Evolutionary conservation across 306 rosid genomes (phyloP).

Genomic region (Amphicarpaea edgeworthii): DNA sequence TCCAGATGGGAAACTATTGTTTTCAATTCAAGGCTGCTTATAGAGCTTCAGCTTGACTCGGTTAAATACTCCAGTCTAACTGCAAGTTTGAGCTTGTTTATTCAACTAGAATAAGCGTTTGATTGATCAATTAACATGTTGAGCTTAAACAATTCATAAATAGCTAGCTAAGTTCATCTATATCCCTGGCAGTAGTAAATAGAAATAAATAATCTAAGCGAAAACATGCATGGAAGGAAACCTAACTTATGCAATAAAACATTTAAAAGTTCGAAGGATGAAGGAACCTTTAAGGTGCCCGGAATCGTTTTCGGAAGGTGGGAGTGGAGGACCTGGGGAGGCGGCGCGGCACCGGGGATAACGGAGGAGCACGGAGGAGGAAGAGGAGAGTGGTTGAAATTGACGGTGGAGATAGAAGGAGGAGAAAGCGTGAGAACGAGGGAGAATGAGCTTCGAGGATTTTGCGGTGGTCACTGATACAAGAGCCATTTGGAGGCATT

Average conservation of each 20-base stretch:
- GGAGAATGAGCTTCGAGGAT: conserved; percentile 2
- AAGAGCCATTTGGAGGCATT: conserved; percentile 52
- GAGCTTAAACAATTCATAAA: background rate
- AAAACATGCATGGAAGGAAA: background rate
- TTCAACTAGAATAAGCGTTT: background rate
- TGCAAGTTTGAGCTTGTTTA: background rate
- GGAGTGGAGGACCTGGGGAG: conserved; percentile 59
- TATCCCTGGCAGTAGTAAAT: background rate
- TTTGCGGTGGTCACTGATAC: conserved; percentile 32
- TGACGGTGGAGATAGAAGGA: conserved; percentile 45
- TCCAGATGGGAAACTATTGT: too few species aligned
- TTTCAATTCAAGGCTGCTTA: background rate
- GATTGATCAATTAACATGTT: background rate
- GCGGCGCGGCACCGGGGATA: conserved; percentile 58
- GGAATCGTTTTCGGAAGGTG: conserved; percentile 46
- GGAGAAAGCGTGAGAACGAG: conserved; percentile 32
- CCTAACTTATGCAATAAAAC: background rate
- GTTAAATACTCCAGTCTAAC: background rate
- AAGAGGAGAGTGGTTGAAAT: conserved; percentile 39
- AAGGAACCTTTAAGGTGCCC: conserved; percentile 43
- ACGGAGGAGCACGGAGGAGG: conserved; percentile 32
- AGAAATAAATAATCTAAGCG: background rate
- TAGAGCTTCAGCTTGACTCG: background rate
- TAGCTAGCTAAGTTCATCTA: background rate
- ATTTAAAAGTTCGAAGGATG: background rate